Conservation (phyloP, 2,329 filamentous ascomycete genomes). For the Trichophyton schoenleinii region DNA sequence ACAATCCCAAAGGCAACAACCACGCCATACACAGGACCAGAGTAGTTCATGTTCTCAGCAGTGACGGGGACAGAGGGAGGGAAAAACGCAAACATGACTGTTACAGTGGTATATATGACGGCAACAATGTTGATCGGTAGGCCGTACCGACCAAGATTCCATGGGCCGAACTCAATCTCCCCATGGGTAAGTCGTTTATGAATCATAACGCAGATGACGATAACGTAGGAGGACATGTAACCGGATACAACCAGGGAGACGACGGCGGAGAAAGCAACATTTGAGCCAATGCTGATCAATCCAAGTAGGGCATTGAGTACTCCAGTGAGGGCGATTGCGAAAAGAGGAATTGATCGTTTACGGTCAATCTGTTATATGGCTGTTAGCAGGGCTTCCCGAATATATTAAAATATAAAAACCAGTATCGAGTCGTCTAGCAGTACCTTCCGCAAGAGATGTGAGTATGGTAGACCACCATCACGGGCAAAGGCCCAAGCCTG, state of each 20-base stretch:
- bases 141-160: constrained; percentile 31
- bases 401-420: too few relatives aligned
- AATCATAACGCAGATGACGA: constrained; percentile 37
- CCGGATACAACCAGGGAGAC: constrained; percentile 32
- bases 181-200: constrained; percentile 27
- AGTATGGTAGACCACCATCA: constrained; percentile 43
- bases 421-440: background rate
- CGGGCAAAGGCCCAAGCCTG: constrained; percentile 34
- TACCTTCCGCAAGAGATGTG: constrained; percentile 9
- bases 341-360: constrained; percentile 2
- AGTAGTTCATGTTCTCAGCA: constrained; percentile 11
- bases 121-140: constrained; percentile 10
- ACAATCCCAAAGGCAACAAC: constrained; percentile 28
- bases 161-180: constrained; percentile 33
- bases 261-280: constrained; percentile 33
- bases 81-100: constrained; percentile 11
- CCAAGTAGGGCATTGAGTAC: constrained; percentile 22
- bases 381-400: background rate
- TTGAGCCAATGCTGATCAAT: constrained; percentile 41
- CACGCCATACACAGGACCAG: constrained; percentile 32
- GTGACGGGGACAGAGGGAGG: constrained; percentile 1
- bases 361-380: background rate
- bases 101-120: constrained; percentile 6
- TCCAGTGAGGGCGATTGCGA: constrained; percentile 1
- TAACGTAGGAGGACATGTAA: constrained; percentile 31